Base-by-base conservation (phyloP, 768 basidiomycete species). In the Leccinum pellstonianum region DNA sequence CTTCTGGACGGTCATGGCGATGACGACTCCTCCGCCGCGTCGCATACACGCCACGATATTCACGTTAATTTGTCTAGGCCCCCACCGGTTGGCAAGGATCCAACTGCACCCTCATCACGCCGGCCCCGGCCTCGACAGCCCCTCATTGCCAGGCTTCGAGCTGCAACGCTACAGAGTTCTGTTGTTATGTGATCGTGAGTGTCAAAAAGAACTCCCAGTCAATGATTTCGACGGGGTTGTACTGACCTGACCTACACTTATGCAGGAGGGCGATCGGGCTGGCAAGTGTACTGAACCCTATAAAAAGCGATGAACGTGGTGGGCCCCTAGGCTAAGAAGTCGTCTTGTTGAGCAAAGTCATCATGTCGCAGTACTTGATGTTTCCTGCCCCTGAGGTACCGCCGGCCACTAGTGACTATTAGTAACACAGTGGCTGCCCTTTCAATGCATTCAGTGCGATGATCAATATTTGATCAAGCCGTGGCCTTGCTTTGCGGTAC, bases 171-270 rank as follows among this genome's bases (percentile, higher is more conserved):
- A 58, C 25, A n/a, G 53, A 63, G 23, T 12, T 63, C 19, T 63
- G 62, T 15, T 63, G 62, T 31, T 37, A 50, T 12, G 2, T 2
- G 5, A n/a, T 57, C 11, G 55, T 62, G 27, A 62, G 60, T 63
- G 31, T 10, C 11, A 31, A 4, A 35, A 17, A 21, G 11, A 33
- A 12, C 4, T 11, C 5, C 27, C 5, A 6, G 15, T 6, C 9
- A 8, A 19, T 27, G 43, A 47, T 5, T 12, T 23, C 25, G 38
- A 23, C 2, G 17, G 9, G 17, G 9, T 46, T 21, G 14, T 57
- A 17, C 37, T 58, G 21, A 57, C 54, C 47, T 11, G 11, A n/a
- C 25, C 3, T 33, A 46, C 11, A 47, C 17, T 41, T 41, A n/a
- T 10, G 38, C 38, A 41, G 38, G 38, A 9, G 17, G 17, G 38